These are phyloP conservation scores for Mycena indigotica DNA, from an alignment of 768 basidiomycete species.

Conservation along the genomic window DNA sequence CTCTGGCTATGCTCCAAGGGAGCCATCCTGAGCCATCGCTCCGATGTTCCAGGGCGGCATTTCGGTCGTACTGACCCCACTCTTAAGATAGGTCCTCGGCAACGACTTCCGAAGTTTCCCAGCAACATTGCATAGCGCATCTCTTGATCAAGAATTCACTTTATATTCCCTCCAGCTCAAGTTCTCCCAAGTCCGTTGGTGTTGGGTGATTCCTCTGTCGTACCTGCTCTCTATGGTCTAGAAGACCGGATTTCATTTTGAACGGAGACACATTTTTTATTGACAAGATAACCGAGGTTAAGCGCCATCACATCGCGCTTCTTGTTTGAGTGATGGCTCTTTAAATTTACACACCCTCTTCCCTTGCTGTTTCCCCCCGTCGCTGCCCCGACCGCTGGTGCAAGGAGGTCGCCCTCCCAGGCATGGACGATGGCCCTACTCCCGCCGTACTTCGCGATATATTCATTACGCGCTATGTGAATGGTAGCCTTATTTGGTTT, in stretches of 20 bases:
- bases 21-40: too few relatives aligned
- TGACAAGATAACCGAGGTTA: neutral
- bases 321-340: neutral
- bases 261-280: neutral
- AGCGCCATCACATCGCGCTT: neutral
- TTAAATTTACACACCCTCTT: neutral
- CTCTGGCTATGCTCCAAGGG: too few relatives aligned
- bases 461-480: constrained; percentile 15
- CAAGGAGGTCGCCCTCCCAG: constrained; percentile 5
- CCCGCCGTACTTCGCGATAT: neutral
- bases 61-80: too few relatives aligned
- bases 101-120: neutral
- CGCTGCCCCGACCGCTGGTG: constrained; percentile 1
- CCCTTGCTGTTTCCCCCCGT: neutral
- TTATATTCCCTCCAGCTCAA: too few relatives aligned
- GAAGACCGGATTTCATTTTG: neutral
- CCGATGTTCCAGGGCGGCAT: too few relatives aligned
- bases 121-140: neutral
- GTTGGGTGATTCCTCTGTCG: too few relatives aligned
- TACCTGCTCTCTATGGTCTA: too few relatives aligned
- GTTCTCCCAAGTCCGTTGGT: too few relatives aligned
- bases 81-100: too few relatives aligned
- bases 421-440: neutral
- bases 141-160: neutral
- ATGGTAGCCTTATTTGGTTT: neutral